These are phyloP conservation scores for Psilocybe azurescens DNA, from an alignment of 768 basidiomycete genomes.

Conservation along the genomic window DNA sequence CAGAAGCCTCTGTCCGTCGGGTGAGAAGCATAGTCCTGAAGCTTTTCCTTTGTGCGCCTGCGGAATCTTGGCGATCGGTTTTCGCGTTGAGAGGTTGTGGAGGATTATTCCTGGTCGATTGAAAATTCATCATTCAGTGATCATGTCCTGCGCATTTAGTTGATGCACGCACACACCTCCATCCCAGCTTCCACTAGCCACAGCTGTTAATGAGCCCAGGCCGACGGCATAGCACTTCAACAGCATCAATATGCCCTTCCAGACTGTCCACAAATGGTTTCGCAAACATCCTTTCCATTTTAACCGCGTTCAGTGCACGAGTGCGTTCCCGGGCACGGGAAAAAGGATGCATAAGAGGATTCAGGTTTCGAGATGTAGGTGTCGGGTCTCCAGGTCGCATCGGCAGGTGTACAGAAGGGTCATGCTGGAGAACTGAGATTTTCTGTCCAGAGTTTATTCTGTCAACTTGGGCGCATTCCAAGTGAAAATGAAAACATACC, in stretches of 20 bases:
- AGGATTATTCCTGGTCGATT: slow-evolving; percentile 73
- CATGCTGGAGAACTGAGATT: slow-evolving; percentile 89
- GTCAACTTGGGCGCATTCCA: neutral
- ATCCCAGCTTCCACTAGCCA: slow-evolving; percentile 95
- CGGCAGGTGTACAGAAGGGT: slow-evolving; percentile 75
- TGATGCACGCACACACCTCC: slow-evolving; percentile 67
- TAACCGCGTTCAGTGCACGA: slow-evolving; percentile 92
- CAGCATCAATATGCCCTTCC: slow-evolving; percentile 93
- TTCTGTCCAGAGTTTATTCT: slow-evolving; percentile 50
- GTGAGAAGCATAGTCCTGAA: slow-evolving; percentile 78
- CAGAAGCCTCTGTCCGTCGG: slow-evolving; percentile 57
- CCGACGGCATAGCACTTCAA: slow-evolving; percentile 83
- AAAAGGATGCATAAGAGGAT: slow-evolving; percentile 96
- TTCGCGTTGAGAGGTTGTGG: slow-evolving; percentile 74
- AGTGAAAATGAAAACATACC: slow-evolving; percentile 20
- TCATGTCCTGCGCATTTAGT: neutral
- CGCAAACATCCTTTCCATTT: slow-evolving; percentile 98
- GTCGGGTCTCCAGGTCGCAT: slow-evolving; percentile 81
- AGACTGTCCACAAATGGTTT: slow-evolving; percentile 92
- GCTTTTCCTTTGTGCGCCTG: slow-evolving; percentile 87
- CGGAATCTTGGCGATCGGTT: slow-evolving; percentile 58
- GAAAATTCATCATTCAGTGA: slow-evolving; percentile 10
- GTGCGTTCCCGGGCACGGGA: slow-evolving; percentile 91
- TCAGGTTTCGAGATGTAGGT: slow-evolving; percentile 89
- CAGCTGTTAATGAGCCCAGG: slow-evolving; percentile 72